These are phyloP conservation scores for Pythium oligandrum DNA, from an alignment of 352 stramenopile species.

Conservation along the genomic window DNA sequence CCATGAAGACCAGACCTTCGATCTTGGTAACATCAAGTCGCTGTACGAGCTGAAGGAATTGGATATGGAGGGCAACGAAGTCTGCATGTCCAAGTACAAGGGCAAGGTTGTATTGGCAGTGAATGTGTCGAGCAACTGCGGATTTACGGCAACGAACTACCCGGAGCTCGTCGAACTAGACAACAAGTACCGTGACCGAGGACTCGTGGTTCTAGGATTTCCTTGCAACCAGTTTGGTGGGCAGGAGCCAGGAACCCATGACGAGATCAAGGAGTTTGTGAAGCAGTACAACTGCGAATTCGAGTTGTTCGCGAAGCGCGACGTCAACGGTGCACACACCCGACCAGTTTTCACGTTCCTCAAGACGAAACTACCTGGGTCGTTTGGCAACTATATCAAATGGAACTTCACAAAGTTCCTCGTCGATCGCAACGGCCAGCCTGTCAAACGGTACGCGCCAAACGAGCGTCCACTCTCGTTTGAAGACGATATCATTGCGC, in stretches of 20 bases:
- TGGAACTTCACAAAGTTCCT: constrained; percentile 93
- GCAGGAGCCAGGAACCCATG: constrained; percentile 54
- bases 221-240: constrained; percentile 85
- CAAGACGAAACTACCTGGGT: constrained; percentile 58
- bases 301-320: constrained; percentile 57
- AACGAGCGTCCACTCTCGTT: constrained; percentile 68
- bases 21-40: constrained; percentile 30
- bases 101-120: constrained; percentile 21
- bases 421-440: constrained; percentile 68
- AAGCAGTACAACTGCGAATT: constrained; percentile 47
- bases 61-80: constrained; percentile 48
- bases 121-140: constrained; percentile 22
- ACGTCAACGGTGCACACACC: constrained; percentile 84
- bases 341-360: constrained; percentile 78
- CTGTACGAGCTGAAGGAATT: constrained; percentile 75
- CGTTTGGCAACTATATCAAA: constrained; percentile 75
- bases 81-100: constrained; percentile 52
- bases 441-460: constrained; percentile 68
- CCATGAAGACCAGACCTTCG: constrained; percentile 31
- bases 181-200: constrained; percentile 45
- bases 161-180: constrained; percentile 62
- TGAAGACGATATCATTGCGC: constrained; percentile 68
- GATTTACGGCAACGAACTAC: constrained; percentile 49
- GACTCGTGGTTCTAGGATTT: constrained; percentile 71
- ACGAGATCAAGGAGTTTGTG: constrained; percentile 65